These are phyloP conservation scores for Akanthomyces dipterigenus DNA, from an alignment of 2,329 filamentous ascomycete genomes.

Conservation along the genomic window DNA sequence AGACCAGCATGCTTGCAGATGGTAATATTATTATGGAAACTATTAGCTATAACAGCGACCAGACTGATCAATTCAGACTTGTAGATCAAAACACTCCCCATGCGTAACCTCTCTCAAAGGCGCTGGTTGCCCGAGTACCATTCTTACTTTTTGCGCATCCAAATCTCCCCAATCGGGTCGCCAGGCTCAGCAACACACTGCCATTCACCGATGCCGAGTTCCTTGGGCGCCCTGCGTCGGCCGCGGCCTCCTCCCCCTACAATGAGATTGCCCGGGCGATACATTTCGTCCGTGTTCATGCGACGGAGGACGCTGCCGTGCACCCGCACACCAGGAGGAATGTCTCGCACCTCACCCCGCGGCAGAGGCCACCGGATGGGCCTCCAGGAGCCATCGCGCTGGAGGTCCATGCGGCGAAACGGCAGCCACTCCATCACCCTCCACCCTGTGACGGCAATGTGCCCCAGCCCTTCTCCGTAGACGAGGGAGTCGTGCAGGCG, in stretches of 20 bases:
- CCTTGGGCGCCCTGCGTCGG: constrained; percentile 50
- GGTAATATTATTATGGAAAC: background rate
- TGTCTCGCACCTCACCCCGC: constrained; percentile 69
- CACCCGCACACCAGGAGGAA: constrained; percentile 62
- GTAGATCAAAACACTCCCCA: too few species aligned
- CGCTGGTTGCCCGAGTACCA: background rate
- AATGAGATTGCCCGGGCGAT: constrained; percentile 74
- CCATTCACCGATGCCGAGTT: constrained; percentile 68
- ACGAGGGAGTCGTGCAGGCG: constrained; percentile 65
- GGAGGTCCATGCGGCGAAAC: constrained; percentile 74
- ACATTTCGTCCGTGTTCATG: constrained; percentile 56
- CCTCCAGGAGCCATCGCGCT: constrained; percentile 66
- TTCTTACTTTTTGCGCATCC: constrained; percentile 37
- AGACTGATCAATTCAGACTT: too few species aligned
- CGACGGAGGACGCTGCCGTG: constrained; percentile 69
- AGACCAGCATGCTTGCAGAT: background rate
- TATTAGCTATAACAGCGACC: too few species aligned
- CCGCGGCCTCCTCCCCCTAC: constrained; percentile 72
- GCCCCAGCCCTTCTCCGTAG: constrained; percentile 53
- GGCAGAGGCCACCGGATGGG: constrained; percentile 76
- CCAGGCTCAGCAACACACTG: constrained; percentile 56
- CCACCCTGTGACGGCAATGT: constrained; percentile 57
- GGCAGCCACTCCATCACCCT: constrained; percentile 76
- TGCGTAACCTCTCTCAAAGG: background rate
- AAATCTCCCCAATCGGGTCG: constrained; percentile 63